phyloP scores from a whole-genome alignment of 1,284 basidiomycete species.

The Trichosporon ovoides region DNA sequence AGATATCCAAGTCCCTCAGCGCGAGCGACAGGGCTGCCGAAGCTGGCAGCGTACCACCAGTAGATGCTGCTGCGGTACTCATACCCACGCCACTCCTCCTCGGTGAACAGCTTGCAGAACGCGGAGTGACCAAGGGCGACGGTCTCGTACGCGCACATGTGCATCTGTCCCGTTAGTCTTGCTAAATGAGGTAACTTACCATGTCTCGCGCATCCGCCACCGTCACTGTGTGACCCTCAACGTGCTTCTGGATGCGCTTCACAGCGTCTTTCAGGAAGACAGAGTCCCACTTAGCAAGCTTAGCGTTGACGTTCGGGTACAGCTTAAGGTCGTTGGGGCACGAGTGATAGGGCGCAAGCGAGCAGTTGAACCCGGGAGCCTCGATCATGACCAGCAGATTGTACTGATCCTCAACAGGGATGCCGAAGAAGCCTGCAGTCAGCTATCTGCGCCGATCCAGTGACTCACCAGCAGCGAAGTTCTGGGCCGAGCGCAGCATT shows the following conservation, averaged over 20 bases:
- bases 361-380: constrained; percentile 51
- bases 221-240: constrained; percentile 62
- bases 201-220: constrained; percentile 59
- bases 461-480: constrained; percentile 49
- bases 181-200: constrained; percentile 21
- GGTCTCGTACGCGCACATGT: constrained; percentile 42
- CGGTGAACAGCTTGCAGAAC: constrained; percentile 59
- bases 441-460: too few relatives aligned
- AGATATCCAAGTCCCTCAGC: constrained; percentile 50
- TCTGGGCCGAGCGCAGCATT: constrained; percentile 51
- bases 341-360: constrained; percentile 50
- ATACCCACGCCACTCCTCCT: constrained; percentile 62
- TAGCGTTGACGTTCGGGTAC: constrained; percentile 20
- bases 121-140: constrained; percentile 51
- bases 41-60: constrained; percentile 49
- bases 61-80: constrained; percentile 54
- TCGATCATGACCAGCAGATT: constrained; percentile 50
- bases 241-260: constrained; percentile 58
- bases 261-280: constrained; percentile 66
- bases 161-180: constrained; percentile 10
- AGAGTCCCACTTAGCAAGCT: constrained; percentile 56
- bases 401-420: constrained; percentile 48
- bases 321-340: constrained; percentile 30
- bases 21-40: constrained; percentile 45
- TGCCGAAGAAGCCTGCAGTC: constrained; percentile 46